Evolutionary conservation across 179 eudicot genomes (phyloP), one percentile per base, ranked within the genome.

Genomic region (Spergularia azorica): DNA sequence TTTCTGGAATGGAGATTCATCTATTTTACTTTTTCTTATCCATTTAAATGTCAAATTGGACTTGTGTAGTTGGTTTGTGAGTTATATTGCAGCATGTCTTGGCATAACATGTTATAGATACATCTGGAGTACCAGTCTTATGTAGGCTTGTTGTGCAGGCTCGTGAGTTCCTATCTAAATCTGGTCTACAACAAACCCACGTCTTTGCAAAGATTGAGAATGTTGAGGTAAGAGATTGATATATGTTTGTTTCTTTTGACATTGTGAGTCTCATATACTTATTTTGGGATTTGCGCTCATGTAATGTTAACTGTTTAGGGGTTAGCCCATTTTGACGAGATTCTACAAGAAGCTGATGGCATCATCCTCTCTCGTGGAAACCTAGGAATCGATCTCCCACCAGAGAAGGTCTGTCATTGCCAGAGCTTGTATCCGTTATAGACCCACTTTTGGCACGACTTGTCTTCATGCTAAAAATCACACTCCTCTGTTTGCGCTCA

Each of bases 331-430:
- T 95, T 93, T 80, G 97, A 95, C 82, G 98, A 95, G 86, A 93
- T 95, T 57, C 90, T 95, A 68, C 88, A 89, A 86, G 97, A 91
- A 85, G 97, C 97, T 46, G 98, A 95, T 84, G 98, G 98, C 46
- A 91, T 95, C 75, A 91, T 95, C 64, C 97, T 95, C 81, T 95
- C 97, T 60, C 97, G 98, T 79, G 98, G 98, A 80, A 93, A 93
- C 88, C 91, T 95, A 83, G 98, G 98, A 48, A 93, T 95, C 65
- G 98, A 95, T 88, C 97, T 95, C 62, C 97, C 98, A 77, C 92
- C 98, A 4, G 97, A 95, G 80, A 93, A 95, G 98, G 98, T 95
- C 50, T 26, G 20, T 17, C 39, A n/a, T 67, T 56, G 26, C 1
- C 12, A 60, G 15, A 5, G 11, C 50, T 39, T 39, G 18, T 18